Evolutionary conservation across 2,329 filamentous ascomycete genomes (phyloP), one percentile per base, ranked within the genome.

Genomic region (Sarocladium oryzae): DNA sequence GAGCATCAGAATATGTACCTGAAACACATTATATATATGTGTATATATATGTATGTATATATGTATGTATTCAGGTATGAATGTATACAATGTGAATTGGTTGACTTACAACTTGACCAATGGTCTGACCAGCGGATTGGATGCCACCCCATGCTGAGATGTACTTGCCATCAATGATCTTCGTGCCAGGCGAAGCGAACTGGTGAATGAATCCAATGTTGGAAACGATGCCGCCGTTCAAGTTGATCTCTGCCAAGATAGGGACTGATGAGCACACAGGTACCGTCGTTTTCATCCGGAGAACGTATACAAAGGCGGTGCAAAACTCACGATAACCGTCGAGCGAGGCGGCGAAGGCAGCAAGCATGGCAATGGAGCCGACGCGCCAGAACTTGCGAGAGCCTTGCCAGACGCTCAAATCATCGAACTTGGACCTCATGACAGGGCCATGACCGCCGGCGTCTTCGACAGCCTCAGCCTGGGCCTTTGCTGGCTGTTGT

Each of bases 161-260:
- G 51, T 68, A 68, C 52, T 63, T 66, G 1, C 62, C 63, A 2
- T 54, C 56, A 36, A 70, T 67, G 35, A 69, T 65, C 1, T 53
- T 60, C 2, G 61, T 67, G 0, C 58, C 63, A 0, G 58, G 52
- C 5, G 50, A 57, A 0, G 65, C 57, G 41, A 72, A 61, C 33
- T 69, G 67, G 16, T 48, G 57, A 36, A 72, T 68, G 50, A 72
- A 71, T 1, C 69, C 69, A 37, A 66, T 64, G 52, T 72, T 72
- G 1, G 69, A 65, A 4, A 69, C 63, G 24, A 72, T 66, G 21
- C 66, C 64, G 2, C 65, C 66, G 48, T 69, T 70, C 1, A 70
- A 57, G 30, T 61, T 56, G 52, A 59, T 59, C 30, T 59, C 57
- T 58, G 10, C 4, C 15, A 15, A 4, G n/a, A n/a, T n/a, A n/a